Percentiles rank a stretch among this genome's conserved stretches.
These are phyloP conservation scores for Amorphotheca resinae DNA, from an alignment of 495 filamentous ascomycete genomes.

Conservation along the genomic window DNA sequence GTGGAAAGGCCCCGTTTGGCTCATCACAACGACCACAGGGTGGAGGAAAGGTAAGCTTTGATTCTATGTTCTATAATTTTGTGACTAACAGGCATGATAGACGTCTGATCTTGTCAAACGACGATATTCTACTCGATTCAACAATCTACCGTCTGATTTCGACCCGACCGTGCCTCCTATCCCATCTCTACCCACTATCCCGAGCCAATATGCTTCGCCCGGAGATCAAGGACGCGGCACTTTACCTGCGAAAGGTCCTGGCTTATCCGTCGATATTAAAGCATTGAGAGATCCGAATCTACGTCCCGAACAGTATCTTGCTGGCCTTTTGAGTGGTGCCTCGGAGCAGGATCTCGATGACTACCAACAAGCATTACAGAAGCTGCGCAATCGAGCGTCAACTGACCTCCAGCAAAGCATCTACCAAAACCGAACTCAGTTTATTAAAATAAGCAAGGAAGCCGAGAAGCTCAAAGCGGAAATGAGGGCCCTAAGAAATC, in stretches of 20 bases:
- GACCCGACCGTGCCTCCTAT: constrained; percentile 53
- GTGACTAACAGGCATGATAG: constrained; percentile 20
- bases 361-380: constrained; percentile 63
- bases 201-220: constrained; percentile 18
- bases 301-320: constrained; percentile 57
- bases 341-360: constrained; percentile 88
- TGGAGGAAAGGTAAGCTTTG: constrained; percentile 18
- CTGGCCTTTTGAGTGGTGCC: constrained; percentile 70
- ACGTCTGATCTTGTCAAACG: constrained; percentile 91
- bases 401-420: constrained; percentile 91
- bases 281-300: constrained; percentile 72
- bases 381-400: constrained; percentile 71
- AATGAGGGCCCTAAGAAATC: constrained; percentile 76
- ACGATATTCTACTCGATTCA: constrained; percentile 85
- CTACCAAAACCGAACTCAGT: constrained; percentile 94
- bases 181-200: constrained; percentile 46
- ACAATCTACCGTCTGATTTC: constrained; percentile 56
- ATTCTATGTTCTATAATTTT: neutral
- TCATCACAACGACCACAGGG: constrained; percentile 16
- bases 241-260: constrained; percentile 15
- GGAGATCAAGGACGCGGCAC: constrained; percentile 14
- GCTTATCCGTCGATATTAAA: constrained; percentile 50
- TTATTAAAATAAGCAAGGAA: constrained; percentile 98
- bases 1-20: constrained; percentile 16
- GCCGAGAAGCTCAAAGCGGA: constrained; percentile 95